Evolutionary conservation across 306 rosid genomes (phyloP).

Genomic region (Coriaria nepalensis): DNA sequence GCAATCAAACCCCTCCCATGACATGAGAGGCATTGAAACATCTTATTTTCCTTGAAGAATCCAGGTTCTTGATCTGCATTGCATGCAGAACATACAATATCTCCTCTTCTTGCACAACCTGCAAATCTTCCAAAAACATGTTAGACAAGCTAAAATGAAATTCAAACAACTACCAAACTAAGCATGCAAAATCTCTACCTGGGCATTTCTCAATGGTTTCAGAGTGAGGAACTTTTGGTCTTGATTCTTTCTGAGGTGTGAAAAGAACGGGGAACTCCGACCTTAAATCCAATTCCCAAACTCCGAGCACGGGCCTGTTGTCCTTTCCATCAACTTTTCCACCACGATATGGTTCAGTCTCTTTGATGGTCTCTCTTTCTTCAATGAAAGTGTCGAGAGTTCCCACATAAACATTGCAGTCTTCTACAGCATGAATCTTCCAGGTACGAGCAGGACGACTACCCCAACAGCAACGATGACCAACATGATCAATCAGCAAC

Average conservation of each 20-base stretch:
- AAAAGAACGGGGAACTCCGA: constrained; percentile 82
- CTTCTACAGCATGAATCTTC: constrained; percentile 78
- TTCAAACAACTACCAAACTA: not conserved
- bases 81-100: constrained; percentile 41
- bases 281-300: constrained; percentile 88
- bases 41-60: constrained; percentile 59
- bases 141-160: not conserved
- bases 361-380: constrained; percentile 65
- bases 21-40: constrained; percentile 63
- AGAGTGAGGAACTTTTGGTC: constrained; percentile 67
- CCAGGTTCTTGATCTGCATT: constrained; percentile 76
- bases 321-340: constrained; percentile 61
- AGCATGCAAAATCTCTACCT: constrained; percentile 29
- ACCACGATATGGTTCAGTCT: constrained; percentile 51
- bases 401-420: constrained; percentile 88
- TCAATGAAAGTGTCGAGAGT: constrained; percentile 83
- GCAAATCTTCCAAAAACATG: constrained; percentile 16
- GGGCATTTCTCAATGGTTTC: constrained; percentile 68
- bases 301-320: constrained; percentile 59
- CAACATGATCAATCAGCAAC: constrained; percentile 86
- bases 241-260: constrained; percentile 44
- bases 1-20: constrained; percentile 93
- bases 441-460: constrained; percentile 95
- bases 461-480: constrained; percentile 98
- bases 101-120: constrained; percentile 80